A percentile compares a stretch with the other conserved stretches of the same genome.
Conservation (phyloP, 352 stramenopile species). For the Blastocystis sp. region DNA sequence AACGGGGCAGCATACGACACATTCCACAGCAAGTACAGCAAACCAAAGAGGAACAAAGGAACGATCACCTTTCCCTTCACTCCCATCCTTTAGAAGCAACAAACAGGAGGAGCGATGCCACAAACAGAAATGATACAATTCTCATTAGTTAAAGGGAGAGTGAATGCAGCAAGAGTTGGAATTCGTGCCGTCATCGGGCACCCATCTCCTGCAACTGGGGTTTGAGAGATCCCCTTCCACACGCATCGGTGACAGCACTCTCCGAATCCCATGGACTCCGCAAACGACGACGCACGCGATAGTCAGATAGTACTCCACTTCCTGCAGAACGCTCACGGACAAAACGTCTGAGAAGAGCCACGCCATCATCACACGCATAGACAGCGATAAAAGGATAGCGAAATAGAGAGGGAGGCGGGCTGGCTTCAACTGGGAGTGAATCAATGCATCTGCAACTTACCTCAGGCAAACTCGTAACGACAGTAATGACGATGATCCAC, state of each 20-base stretch:
- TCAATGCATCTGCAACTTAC: not conserved
- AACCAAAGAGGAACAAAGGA: not conserved
- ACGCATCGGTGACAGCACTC: too few relatives aligned
- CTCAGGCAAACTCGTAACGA: not conserved
- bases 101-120: too few relatives aligned
- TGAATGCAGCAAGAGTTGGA: not conserved
- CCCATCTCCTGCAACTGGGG: too few relatives aligned
- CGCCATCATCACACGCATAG: not conserved
- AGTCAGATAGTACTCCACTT: not conserved
- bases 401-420: not conserved
- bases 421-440: not conserved
- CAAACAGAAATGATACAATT: too few relatives aligned
- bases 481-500: not conserved
- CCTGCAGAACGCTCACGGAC: not conserved
- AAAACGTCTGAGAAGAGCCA: constrained; percentile 14
- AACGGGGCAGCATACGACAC: not conserved
- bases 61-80: not conserved
- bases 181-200: too few relatives aligned
- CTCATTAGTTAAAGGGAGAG: not conserved
- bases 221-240: too few relatives aligned
- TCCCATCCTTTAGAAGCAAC: not conserved
- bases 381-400: not conserved
- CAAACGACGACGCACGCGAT: constrained; percentile 1
- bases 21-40: not conserved
- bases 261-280: too few relatives aligned